Conservation (phyloP, 495 filamentous ascomycete species). For the Aspergillus indologenus region DNA sequence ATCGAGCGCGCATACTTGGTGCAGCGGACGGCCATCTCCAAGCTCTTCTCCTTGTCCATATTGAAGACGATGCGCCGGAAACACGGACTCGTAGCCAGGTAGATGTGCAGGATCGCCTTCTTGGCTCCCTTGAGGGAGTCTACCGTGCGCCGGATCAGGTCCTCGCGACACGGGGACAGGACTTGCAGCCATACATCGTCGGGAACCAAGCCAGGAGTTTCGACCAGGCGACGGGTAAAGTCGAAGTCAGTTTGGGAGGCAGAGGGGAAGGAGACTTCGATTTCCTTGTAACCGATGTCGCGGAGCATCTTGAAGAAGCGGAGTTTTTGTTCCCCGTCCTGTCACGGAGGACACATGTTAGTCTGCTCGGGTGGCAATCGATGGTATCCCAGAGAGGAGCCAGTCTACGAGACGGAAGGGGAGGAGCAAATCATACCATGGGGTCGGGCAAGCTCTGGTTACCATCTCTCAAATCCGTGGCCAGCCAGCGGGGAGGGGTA, state of each 20-base stretch:
- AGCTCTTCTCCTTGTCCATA: constrained; percentile 75
- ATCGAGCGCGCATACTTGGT: constrained; percentile 82
- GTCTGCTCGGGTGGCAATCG: neutral
- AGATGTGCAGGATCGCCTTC: constrained; percentile 96
- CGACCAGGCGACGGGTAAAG: constrained; percentile 84
- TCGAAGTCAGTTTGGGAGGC: constrained; percentile 94
- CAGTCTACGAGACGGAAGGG: neutral
- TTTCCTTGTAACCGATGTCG: constrained; percentile 95
- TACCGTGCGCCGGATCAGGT: constrained; percentile 87
- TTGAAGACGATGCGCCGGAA: constrained; percentile 88
- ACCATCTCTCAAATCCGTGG: constrained; percentile 81
- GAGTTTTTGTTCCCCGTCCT: constrained; percentile 95
- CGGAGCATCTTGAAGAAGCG: constrained; percentile 92
- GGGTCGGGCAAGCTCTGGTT: constrained; percentile 87
- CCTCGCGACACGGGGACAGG: constrained; percentile 87
- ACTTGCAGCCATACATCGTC: constrained; percentile 97
- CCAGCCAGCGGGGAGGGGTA: constrained; percentile 80
- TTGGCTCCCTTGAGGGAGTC: constrained; percentile 86
- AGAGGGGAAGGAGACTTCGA: constrained; percentile 94
- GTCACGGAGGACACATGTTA: constrained; percentile 10
- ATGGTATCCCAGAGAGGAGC: neutral
- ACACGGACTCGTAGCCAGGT: constrained; percentile 91
- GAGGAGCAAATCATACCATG: constrained; percentile 57
- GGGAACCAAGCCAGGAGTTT: constrained; percentile 81
- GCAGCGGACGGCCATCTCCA: constrained; percentile 82